Base-by-base conservation (phyloP, 306 rosid species). In the Trifolium dubium region DNA sequence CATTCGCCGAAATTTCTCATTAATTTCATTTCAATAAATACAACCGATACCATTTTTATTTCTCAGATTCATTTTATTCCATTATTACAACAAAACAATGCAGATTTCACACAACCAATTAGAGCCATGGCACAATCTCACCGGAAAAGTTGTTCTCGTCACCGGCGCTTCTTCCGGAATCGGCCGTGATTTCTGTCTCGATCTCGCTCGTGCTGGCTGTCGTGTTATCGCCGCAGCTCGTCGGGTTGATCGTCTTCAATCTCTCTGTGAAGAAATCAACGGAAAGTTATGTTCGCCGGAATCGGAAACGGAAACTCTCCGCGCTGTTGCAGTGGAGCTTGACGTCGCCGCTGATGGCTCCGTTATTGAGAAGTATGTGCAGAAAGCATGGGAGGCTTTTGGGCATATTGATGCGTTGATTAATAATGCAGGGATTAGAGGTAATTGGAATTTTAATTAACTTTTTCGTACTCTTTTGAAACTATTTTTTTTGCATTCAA, bases 351-450 rank as follows among this genome's bases (percentile, higher is more conserved):
- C 70, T 8, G 70, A 40, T 7, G 35, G 70, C 5, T 3, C 53
- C 35, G 70, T 15, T 3, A 40, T 65, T 1, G 70, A 65, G 51
- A 41, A 65, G 51, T 40, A 12, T 11, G 70, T 65, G 51, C 17
- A 65, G 35, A 65, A 65, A 0, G 70, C 70, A 4, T 63, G 68
- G 68, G 30, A 37, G 3, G 65, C 40, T 60, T 60, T 60, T 60
- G 65, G 65, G 8, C 19, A 31, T 31, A 31, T 60, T 14, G 68
- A 63, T 63, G 49, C 14, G n/a, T 10, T 63, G 49, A 63, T 63
- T 2, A 63, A 63, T 37, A 63, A 63, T 8, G 68, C 68, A 4
- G 68, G 68, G 4, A 0, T 65, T 28, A 43, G 70, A 65, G 17
- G 70, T 53, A 51, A 51, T 51, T 50, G 10, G 4, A 2, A 6